Conservation (phyloP, 2,329 filamentous ascomycete species). For the Cladophialophora immunda region DNA sequence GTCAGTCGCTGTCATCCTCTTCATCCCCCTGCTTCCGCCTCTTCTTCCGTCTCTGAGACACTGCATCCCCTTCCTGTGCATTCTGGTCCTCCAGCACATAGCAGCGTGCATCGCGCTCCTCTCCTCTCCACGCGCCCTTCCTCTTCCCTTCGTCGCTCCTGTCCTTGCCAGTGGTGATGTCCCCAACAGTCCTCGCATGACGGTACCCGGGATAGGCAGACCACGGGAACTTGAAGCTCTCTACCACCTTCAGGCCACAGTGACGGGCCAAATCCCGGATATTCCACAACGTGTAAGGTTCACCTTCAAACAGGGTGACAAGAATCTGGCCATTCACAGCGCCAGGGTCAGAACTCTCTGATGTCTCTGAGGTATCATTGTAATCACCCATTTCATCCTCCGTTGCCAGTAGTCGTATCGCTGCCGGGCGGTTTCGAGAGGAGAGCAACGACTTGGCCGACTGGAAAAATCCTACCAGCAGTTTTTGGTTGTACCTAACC, state of each 20-base stretch:
- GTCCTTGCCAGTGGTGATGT: constrained; percentile 52
- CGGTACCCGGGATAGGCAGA: constrained; percentile 56
- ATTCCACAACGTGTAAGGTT: constrained; percentile 97
- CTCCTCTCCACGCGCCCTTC: constrained; percentile 57
- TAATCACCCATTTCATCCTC: constrained; percentile 38
- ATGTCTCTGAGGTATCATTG: constrained; percentile 38
- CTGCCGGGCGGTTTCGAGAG: constrained; percentile 31
- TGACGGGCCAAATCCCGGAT: constrained; percentile 85
- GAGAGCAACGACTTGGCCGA: constrained; percentile 50
- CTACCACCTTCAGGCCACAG: constrained; percentile 55
- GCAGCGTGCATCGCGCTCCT: constrained; percentile 57
- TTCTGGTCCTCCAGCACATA: constrained; percentile 56
- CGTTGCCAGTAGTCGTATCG: constrained; percentile 29
- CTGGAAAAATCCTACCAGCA: constrained; percentile 60
- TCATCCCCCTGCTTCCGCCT: constrained; percentile 45
- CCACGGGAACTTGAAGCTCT: constrained; percentile 59
- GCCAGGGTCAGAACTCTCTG: constrained; percentile 29
- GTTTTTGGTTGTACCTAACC: constrained; percentile 84
- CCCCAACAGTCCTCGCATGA: constrained; percentile 57
- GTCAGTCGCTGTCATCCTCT: constrained; percentile 46
- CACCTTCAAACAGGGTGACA: constrained; percentile 89
- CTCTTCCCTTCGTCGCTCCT: constrained; percentile 37
- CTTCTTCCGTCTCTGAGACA: constrained; percentile 42
- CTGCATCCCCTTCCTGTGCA: constrained; percentile 43
- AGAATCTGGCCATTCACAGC: constrained; percentile 66